Base-by-base conservation (phyloP, 768 basidiomycete species). In the Pleurotus ostreatus region DNA sequence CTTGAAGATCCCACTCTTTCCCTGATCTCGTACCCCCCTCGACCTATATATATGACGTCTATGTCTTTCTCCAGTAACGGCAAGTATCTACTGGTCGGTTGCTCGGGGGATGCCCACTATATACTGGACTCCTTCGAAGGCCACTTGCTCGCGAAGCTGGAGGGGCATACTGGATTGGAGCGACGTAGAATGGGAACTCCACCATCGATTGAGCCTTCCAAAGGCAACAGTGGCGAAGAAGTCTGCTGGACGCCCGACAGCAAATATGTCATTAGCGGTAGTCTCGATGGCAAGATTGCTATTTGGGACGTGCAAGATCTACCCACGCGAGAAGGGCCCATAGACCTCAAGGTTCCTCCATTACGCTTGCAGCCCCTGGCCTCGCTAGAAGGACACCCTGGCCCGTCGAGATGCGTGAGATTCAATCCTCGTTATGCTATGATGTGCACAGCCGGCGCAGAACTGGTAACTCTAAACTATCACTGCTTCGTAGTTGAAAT, bases 211-310 rank as follows among this genome's bases (percentile, higher is more conserved):
- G 79, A 86, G 68, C 84, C 92, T 52, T 66, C 76, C 13, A 86
- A 87, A 61, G 94, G 94, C 1, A 84, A 81, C 55, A 95, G 93
- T 58, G 92, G 95, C 11, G 94, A 98, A 67, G 97, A 98, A 73
- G 88, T 95, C 3, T 81, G 82, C 9, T 98, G 93, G 92, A 94
- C 92, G 2, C 91, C 93, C 0, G 96, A 99, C 68, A 94, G 93
- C 70, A 91, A 91, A 68, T 99, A 81, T 63, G 78, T 98, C 43
- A 69, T 97, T 4, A 81, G 90, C 18, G 97, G 97, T 53, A 88
- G 86, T 65, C 77, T 89, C 26, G 86, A 95, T 65, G 97, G 97
- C 45, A 84, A 81, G 62, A 74, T 98, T n/a, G 69, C 80, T 46
- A 72, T 96, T 16, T 99, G 95, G 95, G 94, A 98, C 63, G 74